Base-by-base conservation (phyloP, 805 yeast genomes). In the Saturnispora gosingensis region DNA sequence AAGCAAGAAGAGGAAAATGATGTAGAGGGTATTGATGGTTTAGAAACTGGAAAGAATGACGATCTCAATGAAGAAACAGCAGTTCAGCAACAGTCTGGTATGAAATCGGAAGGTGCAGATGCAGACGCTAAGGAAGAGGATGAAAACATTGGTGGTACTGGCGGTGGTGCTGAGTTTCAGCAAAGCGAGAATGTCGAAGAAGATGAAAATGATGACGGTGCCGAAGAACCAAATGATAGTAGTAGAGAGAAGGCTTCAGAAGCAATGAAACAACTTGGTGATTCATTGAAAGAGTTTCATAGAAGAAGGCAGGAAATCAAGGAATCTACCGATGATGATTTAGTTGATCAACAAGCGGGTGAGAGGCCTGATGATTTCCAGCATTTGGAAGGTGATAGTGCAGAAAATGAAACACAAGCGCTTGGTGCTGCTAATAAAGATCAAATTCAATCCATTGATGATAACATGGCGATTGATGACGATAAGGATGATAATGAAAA, bases 231-330 rank as follows among this genome's bases (percentile, higher is more conserved):
- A 30, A 69, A 72, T 38, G 88, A 83, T 55, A 68, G 74, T 11
- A 80, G 86, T 18, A 71, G 88, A 50, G 83, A 84, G 49, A 76
- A 76, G 59, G 88, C 87, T 40, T 76, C 77, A 52, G 89, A 88
- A 59, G 81, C 95, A 0, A 72, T 91, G 67, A 86, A 86, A 64
- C 89, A 89, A 63, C 74, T 93, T 13, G 98, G 99, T 49, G 97
- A 90, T 67, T 80, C 96, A 1, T 65, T 90, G 69, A 87, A 91
- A 59, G 96, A 90, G 62, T 91, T 85, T 69, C 95, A 91, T 64
- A 85, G 88, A 63, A 84, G 96, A 59, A 82, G 85, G 56, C 88
- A 87, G 65, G 97, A 89, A 59, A 91, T 93, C 54, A 74, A 82
- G 57, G 90, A 87, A 56, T 80, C 86, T 9, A 68, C 76, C 3